Conservation (phyloP, 495 filamentous ascomycete genomes). For the Hypoxylon lienhwacheense region DNA sequence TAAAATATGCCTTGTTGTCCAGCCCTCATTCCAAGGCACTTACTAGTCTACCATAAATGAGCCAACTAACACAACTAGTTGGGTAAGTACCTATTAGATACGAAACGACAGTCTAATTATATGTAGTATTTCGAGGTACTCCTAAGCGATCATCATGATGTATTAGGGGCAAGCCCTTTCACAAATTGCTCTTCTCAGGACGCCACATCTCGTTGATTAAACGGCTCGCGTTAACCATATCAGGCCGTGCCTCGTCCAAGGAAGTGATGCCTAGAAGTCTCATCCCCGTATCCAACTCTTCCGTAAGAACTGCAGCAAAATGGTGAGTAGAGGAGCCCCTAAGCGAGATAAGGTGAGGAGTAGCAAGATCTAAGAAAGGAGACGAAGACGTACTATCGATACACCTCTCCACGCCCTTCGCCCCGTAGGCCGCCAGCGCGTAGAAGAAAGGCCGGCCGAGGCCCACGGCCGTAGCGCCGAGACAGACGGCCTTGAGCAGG, state of each 20-base stretch:
- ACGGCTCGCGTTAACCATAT: conserved; percentile 38
- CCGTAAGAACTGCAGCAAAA: conserved; percentile 28
- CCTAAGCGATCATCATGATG: no score
- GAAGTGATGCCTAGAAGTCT: conserved; percentile 31
- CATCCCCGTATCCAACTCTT: conserved; percentile 35
- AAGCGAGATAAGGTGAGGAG: no score
- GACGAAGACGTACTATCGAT: conserved; percentile 40
- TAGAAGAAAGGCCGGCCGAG: conserved; percentile 85
- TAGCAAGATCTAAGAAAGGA: no score
- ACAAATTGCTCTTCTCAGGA: conserved; percentile 34
- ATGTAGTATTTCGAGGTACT: no score
- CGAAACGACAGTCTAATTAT: no score
- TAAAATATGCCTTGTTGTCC: no score
- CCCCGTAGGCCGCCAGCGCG: conserved; percentile 81
- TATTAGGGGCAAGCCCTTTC: no score
- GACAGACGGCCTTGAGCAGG: conserved; percentile 82
- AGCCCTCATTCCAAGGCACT: no score
- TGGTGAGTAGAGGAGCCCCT: no score
- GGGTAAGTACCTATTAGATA: no score
- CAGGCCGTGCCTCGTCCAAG: conserved; percentile 28
- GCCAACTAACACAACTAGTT: no score
- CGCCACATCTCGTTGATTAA: conserved; percentile 37
- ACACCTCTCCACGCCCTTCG: conserved; percentile 66
- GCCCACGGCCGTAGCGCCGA: conserved; percentile 82
- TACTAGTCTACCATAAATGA: no score